Percentiles rank a stretch among this genome's conserved stretches.
Conservation (phyloP, 495 filamentous ascomycete genomes). For the Penicillium lagena region DNA sequence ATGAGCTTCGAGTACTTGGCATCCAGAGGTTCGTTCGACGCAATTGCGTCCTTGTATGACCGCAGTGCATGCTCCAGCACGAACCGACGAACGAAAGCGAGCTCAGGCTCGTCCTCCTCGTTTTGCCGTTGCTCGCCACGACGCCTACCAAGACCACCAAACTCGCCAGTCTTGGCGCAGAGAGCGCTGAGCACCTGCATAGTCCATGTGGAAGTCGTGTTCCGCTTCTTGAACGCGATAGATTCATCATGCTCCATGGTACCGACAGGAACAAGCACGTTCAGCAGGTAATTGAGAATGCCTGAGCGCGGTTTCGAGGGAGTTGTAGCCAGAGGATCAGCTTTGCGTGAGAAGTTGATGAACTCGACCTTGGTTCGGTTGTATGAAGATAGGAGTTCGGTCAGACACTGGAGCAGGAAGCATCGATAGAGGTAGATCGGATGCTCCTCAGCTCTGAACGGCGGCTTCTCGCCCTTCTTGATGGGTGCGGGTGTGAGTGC, state of each 20-base stretch:
- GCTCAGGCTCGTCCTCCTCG: conserved; percentile 76
- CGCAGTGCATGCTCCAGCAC: conserved; percentile 89
- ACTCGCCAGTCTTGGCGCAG: conserved; percentile 79
- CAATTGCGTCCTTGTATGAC: conserved; percentile 83
- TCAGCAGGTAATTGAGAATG: conserved; percentile 88
- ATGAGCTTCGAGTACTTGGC: conserved; percentile 80
- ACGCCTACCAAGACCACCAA: conserved; percentile 31
- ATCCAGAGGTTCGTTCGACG: conserved; percentile 75
- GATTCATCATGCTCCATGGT: conserved; percentile 71
- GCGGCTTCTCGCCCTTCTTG: conserved; percentile 66
- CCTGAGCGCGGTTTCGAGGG: conserved; percentile 91
- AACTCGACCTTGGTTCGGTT: conserved; percentile 95
- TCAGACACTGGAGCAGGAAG: conserved; percentile 88
- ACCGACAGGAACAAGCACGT: conserved; percentile 72
- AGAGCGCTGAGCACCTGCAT: conserved; percentile 79
- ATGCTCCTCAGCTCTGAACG: conserved; percentile 88
- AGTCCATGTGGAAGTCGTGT: conserved; percentile 75
- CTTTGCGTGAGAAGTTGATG: conserved; percentile 93
- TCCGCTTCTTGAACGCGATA: conserved; percentile 71
- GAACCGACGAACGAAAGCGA: conserved; percentile 88
- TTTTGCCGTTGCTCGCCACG: conserved; percentile 43
- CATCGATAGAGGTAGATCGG: conserved; percentile 94
- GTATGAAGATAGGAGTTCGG: conserved; percentile 89
- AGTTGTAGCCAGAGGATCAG: conserved; percentile 72
- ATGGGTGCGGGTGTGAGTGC: neutral